Conservation (phyloP, 1,284 basidiomycete species). For the Paramarasmius palmivorus region DNA sequence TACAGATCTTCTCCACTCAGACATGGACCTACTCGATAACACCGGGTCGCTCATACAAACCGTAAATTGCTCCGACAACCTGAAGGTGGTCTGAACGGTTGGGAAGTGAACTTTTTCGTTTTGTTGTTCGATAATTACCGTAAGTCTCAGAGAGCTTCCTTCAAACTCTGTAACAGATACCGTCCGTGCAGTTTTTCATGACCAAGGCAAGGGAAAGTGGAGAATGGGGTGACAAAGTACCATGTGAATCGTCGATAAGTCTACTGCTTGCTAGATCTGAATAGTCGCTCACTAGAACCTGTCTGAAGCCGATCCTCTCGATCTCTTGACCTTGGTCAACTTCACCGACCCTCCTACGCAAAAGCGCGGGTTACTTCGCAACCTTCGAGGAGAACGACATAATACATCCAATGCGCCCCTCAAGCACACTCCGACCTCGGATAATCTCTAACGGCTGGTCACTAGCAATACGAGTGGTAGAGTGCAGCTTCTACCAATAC, state of each 20-base stretch:
- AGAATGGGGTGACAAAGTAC: constrained; percentile 72
- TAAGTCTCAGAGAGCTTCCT: constrained; percentile 37
- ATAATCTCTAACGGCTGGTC: constrained; percentile 29
- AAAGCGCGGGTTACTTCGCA: constrained; percentile 62
- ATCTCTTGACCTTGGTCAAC: constrained; percentile 78
- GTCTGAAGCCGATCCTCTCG: constrained; percentile 84
- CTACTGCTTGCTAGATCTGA: background rate
- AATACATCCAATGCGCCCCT: constrained; percentile 19
- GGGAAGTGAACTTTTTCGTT: constrained; percentile 85
- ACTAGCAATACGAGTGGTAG: constrained; percentile 26
- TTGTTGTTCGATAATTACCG: constrained; percentile 93
- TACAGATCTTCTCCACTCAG: constrained; percentile 40
- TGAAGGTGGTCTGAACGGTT: constrained; percentile 81
- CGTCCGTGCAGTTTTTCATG: constrained; percentile 70
- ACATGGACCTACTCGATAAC: constrained; percentile 86
- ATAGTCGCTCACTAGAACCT: background rate
- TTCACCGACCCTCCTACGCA: constrained; percentile 77
- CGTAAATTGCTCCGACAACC: constrained; percentile 81
- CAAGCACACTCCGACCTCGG: background rate
- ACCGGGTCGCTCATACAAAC: constrained; percentile 82
- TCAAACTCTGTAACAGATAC: constrained; percentile 12
- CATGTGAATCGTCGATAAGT: constrained; percentile 79
- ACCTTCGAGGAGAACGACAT: constrained; percentile 46
- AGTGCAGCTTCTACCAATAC: constrained; percentile 40
- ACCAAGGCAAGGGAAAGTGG: constrained; percentile 82